phyloP scores from a whole-genome alignment of 805 yeast species.

The Kazachstania psychrophila region DNA sequence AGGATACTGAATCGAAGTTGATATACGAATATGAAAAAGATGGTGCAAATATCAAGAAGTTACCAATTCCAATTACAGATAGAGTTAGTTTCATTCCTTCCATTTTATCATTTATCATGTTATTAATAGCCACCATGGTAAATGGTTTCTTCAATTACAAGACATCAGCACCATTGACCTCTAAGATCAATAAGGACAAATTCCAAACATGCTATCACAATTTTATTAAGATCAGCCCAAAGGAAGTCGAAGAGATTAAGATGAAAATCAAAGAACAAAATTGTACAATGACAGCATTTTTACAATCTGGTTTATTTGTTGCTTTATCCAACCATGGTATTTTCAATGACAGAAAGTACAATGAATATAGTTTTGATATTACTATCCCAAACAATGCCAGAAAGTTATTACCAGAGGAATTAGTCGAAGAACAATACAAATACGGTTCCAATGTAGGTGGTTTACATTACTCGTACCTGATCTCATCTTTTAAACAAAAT shows the following conservation, averaged over 20 bases:
- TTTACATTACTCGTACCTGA: constrained; percentile 16
- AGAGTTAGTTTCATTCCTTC: constrained; percentile 15
- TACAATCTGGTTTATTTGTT: constrained; percentile 19
- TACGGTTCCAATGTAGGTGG: constrained; percentile 25
- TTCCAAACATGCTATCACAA: constrained; percentile 9
- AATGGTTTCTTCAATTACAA: constrained; percentile 11
- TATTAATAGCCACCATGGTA: constrained; percentile 9
- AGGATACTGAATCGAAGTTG: background rate
- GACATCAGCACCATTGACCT: constrained; percentile 8
- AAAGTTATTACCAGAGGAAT: constrained; percentile 12
- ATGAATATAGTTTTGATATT: constrained; percentile 17
- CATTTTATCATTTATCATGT: constrained; percentile 8
- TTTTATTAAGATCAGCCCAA: constrained; percentile 8
- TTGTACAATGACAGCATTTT: constrained; percentile 21
- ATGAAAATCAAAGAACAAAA: constrained; percentile 6
- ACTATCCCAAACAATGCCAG: constrained; percentile 18
- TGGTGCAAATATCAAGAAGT: constrained; percentile 5
- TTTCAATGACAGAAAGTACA: constrained; percentile 11
- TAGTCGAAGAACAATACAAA: constrained; percentile 11
- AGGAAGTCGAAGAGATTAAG: constrained; percentile 9
- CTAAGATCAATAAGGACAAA: constrained; percentile 2
- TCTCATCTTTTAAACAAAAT: constrained; percentile 12
- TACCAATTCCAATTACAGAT: constrained; percentile 19
- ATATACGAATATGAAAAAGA: constrained; percentile 15
- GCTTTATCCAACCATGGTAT: constrained; percentile 14